Evolutionary conservation across 2,329 filamentous ascomycete genomes (phyloP), one percentile per base, ranked within the genome.

Genomic region (Cephalotrichum gorgonifer): DNA sequence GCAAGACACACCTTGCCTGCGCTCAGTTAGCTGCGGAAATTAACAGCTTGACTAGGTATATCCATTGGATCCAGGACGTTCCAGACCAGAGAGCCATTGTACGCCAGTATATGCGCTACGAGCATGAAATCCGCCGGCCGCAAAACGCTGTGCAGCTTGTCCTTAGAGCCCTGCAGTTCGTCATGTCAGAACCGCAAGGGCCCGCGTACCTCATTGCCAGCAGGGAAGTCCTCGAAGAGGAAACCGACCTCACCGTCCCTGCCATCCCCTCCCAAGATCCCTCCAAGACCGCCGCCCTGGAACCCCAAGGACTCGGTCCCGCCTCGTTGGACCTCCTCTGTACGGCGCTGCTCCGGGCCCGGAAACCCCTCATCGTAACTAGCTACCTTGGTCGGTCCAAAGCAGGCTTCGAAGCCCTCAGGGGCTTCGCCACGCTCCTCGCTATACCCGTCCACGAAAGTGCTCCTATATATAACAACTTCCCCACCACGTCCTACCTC

Each of bases 371-470:
- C 4, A 52, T 55, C 27, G 50, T 55, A 6, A 54, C 54, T 15
- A 54, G 54, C 38, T 55, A 54, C 45, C 44, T 43, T 7, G 54
- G 54, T 6, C 48, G 52, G 8, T 49, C 49, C 4, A 20, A 27
- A 8, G 47, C 44, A 15, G 50, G 50, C 4, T 55, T 55, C 38
- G 41, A 50, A 25, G 54, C 54, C 7, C 31, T 55, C 20, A 33
- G 12, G 30, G 15, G 30, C n/a, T 33, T 62, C 15, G 45, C 54
- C 4, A 52, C 59, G 41, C 50, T 53, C 9, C 48, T 44, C 47
- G 52, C 44, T 51, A 61, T 75, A 11, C 65, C 67, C 7, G 71
- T 75, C 9, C 58, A 75, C 39, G 72, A 75, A 56, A 71, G 69
- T 2, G 69, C 69, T 35, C 69, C 69, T 31, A 66, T 66, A 45